Base-by-base conservation (phyloP, 2,329 filamentous ascomycete genomes). In the Aspergillus niger region DNA sequence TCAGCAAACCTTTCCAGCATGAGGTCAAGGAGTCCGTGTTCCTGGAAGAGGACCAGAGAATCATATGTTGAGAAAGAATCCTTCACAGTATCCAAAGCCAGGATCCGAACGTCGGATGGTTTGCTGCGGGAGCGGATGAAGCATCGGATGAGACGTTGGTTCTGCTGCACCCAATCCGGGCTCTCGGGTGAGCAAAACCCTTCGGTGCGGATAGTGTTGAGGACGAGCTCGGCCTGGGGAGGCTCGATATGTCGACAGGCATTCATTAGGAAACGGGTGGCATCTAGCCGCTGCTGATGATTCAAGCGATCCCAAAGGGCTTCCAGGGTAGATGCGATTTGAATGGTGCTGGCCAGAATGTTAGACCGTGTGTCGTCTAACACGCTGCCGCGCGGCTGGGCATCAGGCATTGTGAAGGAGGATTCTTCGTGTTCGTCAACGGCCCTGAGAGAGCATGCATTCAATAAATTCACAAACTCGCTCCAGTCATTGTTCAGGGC, bases 61-160 rank as follows among this genome's bases (percentile, higher is more conserved):
- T 77, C 73, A 32, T 72, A 64, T 20, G 62, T 72, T 10, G 65
- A 62, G 55, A 78, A 74, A 15, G 76, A 72, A n/a, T 78, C 75
- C 64, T 76, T 76, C 15, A 79, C 60, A 1, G 71, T 74, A 30
- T 76, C 74, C 43, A 79, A 65, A 41, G 77, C 77, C 10, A 74
- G 58, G 6, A 78, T 74, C 32, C 77, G 77, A 53, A 77, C 70
- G 44, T 78, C 76, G 5, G 75, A 71, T 36, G 72, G 62, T 60
- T 79, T 77, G 11, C 70, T 70, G n/a, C 69, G 75, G 56, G 71
- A 67, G 20, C 71, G 72, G 61, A 79, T 69, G 53, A 79, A 79
- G 38, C 69, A 72, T 41, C 70, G 65, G 57, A 78, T 72, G 15
- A 79, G 61, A 28, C 69, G 71, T 56, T 69, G 73, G 30, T 71